Base-by-base conservation (phyloP, 768 basidiomycete species). In the Trametes sanguinea region DNA sequence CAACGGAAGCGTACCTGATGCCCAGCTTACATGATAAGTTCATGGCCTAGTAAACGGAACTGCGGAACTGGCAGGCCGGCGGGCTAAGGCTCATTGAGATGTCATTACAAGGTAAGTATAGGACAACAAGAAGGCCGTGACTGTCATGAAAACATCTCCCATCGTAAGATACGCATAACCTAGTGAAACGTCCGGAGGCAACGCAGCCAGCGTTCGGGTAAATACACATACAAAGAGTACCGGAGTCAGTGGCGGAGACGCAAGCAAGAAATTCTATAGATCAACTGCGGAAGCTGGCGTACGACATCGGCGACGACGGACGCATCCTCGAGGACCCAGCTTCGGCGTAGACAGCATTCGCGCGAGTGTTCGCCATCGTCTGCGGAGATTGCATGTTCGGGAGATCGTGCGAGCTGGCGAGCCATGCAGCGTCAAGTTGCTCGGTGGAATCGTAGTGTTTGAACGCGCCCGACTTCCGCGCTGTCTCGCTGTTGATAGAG, bases 361-460 rank as follows among this genome's bases (percentile, higher is more conserved):
- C 67, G 10, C 60, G 54, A 29, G 69, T 71, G 54, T 72, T 71
- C 57, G 67, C 70, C 61, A 53, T 62, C 43, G 71, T 70, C 33
- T 65, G 55, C 44, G 71, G 71, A 51, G 67, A 68, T 54, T 67
- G 64, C 58, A 63, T 48, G 51, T 42, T 63, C 37, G 52, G 33
- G 43, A 72, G 65, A 52, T 72, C 65, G 53, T 71, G 67, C 43
- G 69, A 51, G 64, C 73, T 72, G 30, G 71, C 70, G 17, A 72
- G 65, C 50, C 53, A 67, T 51, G 73, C 71, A 6, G 70, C 59
- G 56, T 74, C 73, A 40, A 71, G 47, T 54, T 71, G 66, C 44
- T 54, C 39, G 8, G 46, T 60, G 51, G 70, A 63, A 22, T 71
- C 62, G 63, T 68, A 74, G 30, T 63, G 68, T 62, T 50, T 40